Evolutionary conservation across 352 stramenopile species (phyloP).

Genomic region (Phytophthora pseudosyringae): DNA sequence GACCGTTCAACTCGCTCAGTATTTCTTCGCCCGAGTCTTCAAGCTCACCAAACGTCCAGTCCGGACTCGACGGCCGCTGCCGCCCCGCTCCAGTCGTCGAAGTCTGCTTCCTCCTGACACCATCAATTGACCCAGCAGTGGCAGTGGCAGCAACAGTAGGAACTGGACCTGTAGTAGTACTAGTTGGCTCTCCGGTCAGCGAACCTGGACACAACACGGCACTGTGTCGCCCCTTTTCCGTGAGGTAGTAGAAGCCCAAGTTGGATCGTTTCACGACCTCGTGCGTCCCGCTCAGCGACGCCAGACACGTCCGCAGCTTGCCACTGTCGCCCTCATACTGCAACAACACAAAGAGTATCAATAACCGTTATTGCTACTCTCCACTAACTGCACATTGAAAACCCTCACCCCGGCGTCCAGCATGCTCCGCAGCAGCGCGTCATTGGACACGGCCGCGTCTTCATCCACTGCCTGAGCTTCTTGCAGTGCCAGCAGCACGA

Average conservation of each 20-base stretch:
- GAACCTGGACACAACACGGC: slow-evolving; percentile 52
- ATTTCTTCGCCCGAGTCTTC: slow-evolving; percentile 50
- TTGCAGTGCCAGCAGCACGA: slow-evolving; percentile 63
- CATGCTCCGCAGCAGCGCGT: slow-evolving; percentile 59
- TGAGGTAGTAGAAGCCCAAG: slow-evolving; percentile 58
- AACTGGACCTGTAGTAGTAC: neutral
- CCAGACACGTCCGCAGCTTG: slow-evolving; percentile 66
- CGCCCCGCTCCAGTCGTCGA: slow-evolving; percentile 2
- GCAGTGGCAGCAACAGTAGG: neutral
- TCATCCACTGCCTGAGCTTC: slow-evolving; percentile 45
- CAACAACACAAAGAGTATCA: neutral
- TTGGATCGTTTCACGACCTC: slow-evolving; percentile 58
- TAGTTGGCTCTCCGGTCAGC: slow-evolving; percentile 9
- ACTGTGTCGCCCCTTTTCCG: slow-evolving; percentile 57
- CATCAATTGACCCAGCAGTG: neutral
- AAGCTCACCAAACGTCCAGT: slow-evolving; percentile 46
- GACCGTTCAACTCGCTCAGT: slow-evolving; percentile 1
- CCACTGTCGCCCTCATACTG: slow-evolving; percentile 63
- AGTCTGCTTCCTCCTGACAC: neutral
- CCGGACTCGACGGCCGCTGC: slow-evolving; percentile 14
- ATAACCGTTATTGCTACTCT: neutral
- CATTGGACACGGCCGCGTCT: slow-evolving; percentile 41
- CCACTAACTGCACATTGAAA: neutral
- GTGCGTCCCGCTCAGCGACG: slow-evolving; percentile 63
- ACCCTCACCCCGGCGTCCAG: slow-evolving; percentile 48